phyloP scores from a whole-genome alignment of 1,284 basidiomycete genomes.

The Rhodotorula sp. region DNA sequence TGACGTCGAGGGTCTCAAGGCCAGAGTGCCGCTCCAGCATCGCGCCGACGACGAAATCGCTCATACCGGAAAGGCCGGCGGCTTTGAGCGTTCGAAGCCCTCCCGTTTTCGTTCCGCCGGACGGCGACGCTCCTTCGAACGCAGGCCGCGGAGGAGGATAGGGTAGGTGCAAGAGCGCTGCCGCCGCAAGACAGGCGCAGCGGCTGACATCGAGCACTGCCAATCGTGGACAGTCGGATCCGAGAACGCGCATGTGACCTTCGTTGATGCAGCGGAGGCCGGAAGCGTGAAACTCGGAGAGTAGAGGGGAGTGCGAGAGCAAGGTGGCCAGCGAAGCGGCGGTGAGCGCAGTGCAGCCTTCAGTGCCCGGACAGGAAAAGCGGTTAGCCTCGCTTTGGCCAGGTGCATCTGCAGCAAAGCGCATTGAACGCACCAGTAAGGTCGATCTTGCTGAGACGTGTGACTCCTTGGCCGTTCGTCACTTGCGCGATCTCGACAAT shows the following conservation, averaged over 20 bases:
- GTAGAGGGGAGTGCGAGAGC: conserved; percentile 63
- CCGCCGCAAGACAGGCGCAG: conserved; percentile 66
- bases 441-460: conserved; percentile 57
- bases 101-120: no score
- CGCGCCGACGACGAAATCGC: conserved; percentile 69
- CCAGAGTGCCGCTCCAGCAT: conserved; percentile 54
- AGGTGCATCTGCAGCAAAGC: not conserved
- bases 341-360: conserved; percentile 67
- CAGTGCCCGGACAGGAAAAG: no score
- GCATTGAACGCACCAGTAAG: conserved; percentile 49
- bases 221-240: conserved; percentile 58
- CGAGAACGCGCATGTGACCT: conserved; percentile 67
- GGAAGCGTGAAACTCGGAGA: conserved; percentile 64
- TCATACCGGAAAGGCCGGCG: conserved; percentile 65
- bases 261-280: conserved; percentile 68
- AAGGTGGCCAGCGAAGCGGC: conserved; percentile 67
- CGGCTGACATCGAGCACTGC: conserved; percentile 67
- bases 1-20: conserved; percentile 33
- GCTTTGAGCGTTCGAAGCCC: conserved; percentile 62
- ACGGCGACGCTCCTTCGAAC: no score
- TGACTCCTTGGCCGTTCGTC: conserved; percentile 8
- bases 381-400: not conserved
- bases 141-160: conserved; percentile 44
- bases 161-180: conserved; percentile 56
- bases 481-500: not conserved